Percentiles rank a stretch among this genome's conserved stretches.
Conservation (phyloP, 164 flowering plant genomes). For the Dillenia turbinata region DNA sequence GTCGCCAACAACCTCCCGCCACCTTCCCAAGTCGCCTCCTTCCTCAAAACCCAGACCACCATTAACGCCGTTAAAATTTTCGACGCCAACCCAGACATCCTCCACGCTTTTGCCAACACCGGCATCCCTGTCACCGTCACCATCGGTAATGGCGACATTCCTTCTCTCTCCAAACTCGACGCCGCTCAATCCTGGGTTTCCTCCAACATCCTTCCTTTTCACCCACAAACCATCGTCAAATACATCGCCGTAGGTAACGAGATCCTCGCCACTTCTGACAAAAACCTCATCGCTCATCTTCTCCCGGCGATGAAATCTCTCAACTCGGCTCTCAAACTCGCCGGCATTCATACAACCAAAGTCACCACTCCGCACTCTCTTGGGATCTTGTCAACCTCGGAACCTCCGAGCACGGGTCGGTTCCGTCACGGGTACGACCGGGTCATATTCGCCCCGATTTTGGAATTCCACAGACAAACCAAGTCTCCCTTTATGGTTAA, state of each 20-base stretch:
- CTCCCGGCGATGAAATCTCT: conserved; percentile 71
- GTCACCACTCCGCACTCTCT: conserved; percentile 80
- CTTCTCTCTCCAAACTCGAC: conserved; percentile 23
- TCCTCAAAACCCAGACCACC: conserved; percentile 46
- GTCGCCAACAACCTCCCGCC: conserved; percentile 78
- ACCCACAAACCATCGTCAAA: conserved; percentile 50
- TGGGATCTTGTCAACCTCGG: conserved; percentile 34
- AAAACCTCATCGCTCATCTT: conserved; percentile 31
- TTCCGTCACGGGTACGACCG: conserved; percentile 51
- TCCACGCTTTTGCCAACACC: conserved; percentile 66
- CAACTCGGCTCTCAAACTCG: conserved; percentile 40
- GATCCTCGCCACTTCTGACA: conserved; percentile 33
- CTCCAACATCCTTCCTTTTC: conserved; percentile 45
- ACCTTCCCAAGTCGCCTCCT: conserved; percentile 58
- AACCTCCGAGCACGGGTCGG: conserved; percentile 58
- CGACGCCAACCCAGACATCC: conserved; percentile 61
- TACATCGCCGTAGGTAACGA: conserved; percentile 67
- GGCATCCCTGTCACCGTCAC: conserved; percentile 57
- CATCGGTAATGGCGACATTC: conserved; percentile 58
- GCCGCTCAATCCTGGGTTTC: conserved; percentile 57
- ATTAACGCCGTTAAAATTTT: conserved; percentile 72
- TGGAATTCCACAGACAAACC: conserved; percentile 53
- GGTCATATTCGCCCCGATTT: conserved; percentile 46
- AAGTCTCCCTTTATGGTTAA: conserved; percentile 66
- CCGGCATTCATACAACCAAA: conserved; percentile 41